Base-by-base conservation (phyloP, 495 filamentous ascomycete genomes). In the Hypoxylon intermedium region DNA sequence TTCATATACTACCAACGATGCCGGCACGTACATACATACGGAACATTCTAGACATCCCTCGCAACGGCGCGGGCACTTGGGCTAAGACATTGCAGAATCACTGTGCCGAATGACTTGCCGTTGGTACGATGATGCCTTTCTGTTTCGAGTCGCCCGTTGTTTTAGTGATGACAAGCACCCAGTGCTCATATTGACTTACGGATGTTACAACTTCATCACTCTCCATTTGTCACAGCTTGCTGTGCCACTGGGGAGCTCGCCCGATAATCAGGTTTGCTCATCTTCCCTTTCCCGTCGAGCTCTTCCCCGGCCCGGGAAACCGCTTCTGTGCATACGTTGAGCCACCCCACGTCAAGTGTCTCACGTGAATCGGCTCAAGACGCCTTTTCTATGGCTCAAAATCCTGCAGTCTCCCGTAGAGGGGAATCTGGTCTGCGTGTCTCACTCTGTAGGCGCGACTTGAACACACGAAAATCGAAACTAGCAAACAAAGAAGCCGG, bases 301-400 rank as follows among this genome's bases (percentile, higher is more conserved):
- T 47, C 49, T 28, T 65, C 37, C 38, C 45, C 50, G 20, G 55
- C 9, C 31, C 50, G 45, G 51, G 44, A 51, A 55, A 26, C 45
- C 54, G 40, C 37, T 49, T 44, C n/a, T 46, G 23, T 54, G 60
- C 61, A 59, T 65, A 45, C 40, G 21, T 45, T 19, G 31, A 40
- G 46, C 56, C 46, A 45, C 52, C 62, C 52, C 52, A 62, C 58
- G 53, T 60, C 52, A 48, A 42, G 38, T 60, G 63, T 66, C 52
- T 66, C 47, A 66, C 63, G 48, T 43, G 31, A 59, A 53, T 66
- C 58, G 63, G 63, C 44, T 53, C 33, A 51, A 50, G 45, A 47
- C 41, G 57, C 30, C 12, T 34, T 62, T 51, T 62, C 57, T 66
- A 58, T 66, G 63, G 63, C 58, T 62, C 51, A 42, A 58, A 13